Percentiles rank a stretch among this genome's conserved stretches.
Conservation (phyloP, 2,329 filamentous ascomycete genomes). For the Colletotrichum cordylinicola region DNA sequence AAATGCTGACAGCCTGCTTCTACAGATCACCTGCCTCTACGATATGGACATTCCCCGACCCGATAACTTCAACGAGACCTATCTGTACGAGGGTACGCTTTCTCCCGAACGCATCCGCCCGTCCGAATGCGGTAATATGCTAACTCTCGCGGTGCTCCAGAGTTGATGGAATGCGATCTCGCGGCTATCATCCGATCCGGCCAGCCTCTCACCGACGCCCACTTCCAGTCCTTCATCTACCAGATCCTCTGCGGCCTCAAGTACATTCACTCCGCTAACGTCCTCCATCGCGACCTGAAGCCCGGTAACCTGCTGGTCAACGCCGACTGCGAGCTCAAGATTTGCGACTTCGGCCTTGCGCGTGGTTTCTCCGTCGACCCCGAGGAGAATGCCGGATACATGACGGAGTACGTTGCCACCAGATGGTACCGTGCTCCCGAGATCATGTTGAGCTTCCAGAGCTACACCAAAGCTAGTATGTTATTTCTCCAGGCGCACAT, state of each 20-base stretch:
- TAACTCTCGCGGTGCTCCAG: conserved; percentile 50
- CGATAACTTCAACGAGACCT: conserved; percentile 98
- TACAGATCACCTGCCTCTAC: conserved; percentile 95
- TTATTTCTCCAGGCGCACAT: conserved; percentile 36
- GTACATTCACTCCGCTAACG: conserved; percentile 99
- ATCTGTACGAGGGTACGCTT: conserved; percentile 89
- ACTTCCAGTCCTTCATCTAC: conserved; percentile 99
- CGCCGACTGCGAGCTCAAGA: conserved; percentile 98
- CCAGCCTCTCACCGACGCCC: conserved; percentile 95
- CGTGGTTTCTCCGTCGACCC: conserved; percentile 97
- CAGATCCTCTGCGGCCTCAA: conserved; percentile 98
- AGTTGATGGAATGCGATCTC: conserved; percentile 98
- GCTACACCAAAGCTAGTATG: conserved; percentile 99
- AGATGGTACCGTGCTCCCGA: conserved; percentile 95
- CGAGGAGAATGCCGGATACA: conserved; percentile 98
- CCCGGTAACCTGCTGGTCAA: conserved; percentile 97
- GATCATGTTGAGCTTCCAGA: conserved; percentile 99
- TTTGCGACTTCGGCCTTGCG: conserved; percentile 96
- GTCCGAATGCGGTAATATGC: background rate
- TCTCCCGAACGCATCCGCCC: background rate
- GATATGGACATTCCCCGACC: conserved; percentile 99
- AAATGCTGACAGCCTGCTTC: background rate
- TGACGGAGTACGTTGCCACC: conserved; percentile 99
- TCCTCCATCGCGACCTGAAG: conserved; percentile 95
- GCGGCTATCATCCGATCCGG: conserved; percentile 97